phyloP scores from a whole-genome alignment of 495 filamentous ascomycete genomes.

The Tetracladium marchalianum region DNA sequence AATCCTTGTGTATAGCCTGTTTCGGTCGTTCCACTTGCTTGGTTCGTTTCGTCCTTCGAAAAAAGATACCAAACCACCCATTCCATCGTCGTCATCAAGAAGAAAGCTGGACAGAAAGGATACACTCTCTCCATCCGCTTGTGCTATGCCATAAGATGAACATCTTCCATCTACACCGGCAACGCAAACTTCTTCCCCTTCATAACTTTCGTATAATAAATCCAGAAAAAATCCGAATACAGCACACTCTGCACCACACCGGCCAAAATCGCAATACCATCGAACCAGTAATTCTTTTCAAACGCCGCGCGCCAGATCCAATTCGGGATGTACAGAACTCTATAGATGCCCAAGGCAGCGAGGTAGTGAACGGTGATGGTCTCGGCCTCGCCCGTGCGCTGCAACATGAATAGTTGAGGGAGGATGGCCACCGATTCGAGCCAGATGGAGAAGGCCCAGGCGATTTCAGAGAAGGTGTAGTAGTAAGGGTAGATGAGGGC shows the following conservation, averaged over 20 bases:
- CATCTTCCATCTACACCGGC: slow-evolving; percentile 46
- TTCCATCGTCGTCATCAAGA: too few relatives aligned
- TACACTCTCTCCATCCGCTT: too few relatives aligned
- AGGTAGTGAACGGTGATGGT: slow-evolving; percentile 97
- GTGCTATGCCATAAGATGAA: too few relatives aligned
- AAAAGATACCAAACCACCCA: too few relatives aligned
- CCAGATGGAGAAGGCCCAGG: slow-evolving; percentile 98
- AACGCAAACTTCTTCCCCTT: slow-evolving; percentile 85
- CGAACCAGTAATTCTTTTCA: slow-evolving; percentile 55
- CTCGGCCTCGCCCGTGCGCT: slow-evolving; percentile 94
- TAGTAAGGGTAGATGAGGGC: slow-evolving; percentile 76
- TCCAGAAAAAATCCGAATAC: slow-evolving; percentile 99
- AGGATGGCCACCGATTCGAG: slow-evolving; percentile 92
- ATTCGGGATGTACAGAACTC: slow-evolving; percentile 95
- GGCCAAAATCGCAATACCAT: slow-evolving; percentile 75
- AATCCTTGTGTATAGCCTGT: too few relatives aligned
- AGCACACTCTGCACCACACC: slow-evolving; percentile 88
- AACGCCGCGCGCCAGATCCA: slow-evolving; percentile 85
- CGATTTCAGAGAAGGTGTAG: slow-evolving; percentile 65
- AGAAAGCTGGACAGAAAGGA: too few relatives aligned
- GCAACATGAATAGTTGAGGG: slow-evolving; percentile 94
- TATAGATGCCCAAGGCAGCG: slow-evolving; percentile 86
- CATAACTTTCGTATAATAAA: slow-evolving; percentile 92
- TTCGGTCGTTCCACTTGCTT: too few relatives aligned
- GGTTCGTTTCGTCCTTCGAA: too few relatives aligned